These are phyloP conservation scores for Boletus patriciae DNA, from an alignment of 768 basidiomycete genomes.

Conservation along the genomic window DNA sequence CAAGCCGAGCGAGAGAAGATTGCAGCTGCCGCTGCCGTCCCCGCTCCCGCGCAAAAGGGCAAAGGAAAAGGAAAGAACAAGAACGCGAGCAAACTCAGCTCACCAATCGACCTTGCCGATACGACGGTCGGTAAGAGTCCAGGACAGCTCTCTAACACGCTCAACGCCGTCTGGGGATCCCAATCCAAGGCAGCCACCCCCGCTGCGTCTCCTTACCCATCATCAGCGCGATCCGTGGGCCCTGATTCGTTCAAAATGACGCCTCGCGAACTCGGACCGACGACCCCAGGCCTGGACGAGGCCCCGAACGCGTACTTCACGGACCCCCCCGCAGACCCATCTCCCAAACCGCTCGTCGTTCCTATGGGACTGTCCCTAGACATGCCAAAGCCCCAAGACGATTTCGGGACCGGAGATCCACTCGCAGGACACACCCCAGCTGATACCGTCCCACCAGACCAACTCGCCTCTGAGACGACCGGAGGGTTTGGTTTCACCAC, in stretches of 20 bases:
- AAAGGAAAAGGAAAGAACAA: conserved; percentile 21
- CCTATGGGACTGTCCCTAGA: conserved; percentile 15
- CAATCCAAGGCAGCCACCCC: conserved; percentile 30
- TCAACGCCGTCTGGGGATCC: conserved; percentile 52
- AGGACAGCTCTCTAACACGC: conserved; percentile 41
- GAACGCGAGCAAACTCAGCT: conserved; percentile 24
- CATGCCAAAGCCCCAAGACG: conserved; percentile 5
- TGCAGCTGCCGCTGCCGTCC: not conserved
- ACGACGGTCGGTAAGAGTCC: conserved; percentile 39
- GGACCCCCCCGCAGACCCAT: not conserved
- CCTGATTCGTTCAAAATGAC: conserved; percentile 1
- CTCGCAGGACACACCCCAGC: conserved; percentile 27
- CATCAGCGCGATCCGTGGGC: conserved; percentile 24
- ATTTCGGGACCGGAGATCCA: not conserved
- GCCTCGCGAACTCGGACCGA: conserved; percentile 8
- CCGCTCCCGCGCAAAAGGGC: conserved; percentile 4
- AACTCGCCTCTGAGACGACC: conserved; percentile 7
- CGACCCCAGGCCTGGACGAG: conserved; percentile 17
- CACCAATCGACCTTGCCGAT: conserved; percentile 38
- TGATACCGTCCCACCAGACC: conserved; percentile 27
- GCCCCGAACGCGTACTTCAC: conserved; percentile 1
- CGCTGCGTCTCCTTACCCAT: conserved; percentile 28
- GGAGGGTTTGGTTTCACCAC: not conserved
- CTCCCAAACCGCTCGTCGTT: not conserved
- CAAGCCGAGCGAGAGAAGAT: conserved; percentile 14